Evolutionary conservation across 441 rosid species (phyloP), one percentile per base, ranked within the genome.

Genomic region (Mallotus repandus): DNA sequence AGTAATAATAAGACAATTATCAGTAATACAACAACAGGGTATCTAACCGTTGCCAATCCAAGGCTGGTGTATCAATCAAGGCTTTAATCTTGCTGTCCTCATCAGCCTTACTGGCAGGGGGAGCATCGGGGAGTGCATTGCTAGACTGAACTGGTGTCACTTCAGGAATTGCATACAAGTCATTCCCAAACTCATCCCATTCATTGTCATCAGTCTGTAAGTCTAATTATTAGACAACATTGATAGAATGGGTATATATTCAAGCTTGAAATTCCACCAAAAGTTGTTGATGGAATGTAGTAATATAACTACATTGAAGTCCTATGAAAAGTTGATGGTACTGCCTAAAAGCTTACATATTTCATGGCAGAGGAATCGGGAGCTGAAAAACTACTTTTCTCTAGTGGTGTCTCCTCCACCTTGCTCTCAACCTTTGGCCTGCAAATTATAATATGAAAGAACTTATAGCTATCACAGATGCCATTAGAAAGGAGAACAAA

Each of bases 101-200:
- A 11, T 96, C 99, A 79, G 89, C 97, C 81, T 84, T 89, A 72
- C 74, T 90, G 57, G 91, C 75, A 68, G 98, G 90, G 55, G 84
- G 82, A 73, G 79, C 83, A 77, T 90, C 94, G 48, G 81, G 82
- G 77, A 75, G 22, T 48, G 86, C 82, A 80, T 75, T 89, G 74
- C 73, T 86, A 63, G 85, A 81, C 71, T 87, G 91, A 72, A 87
- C 79, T 5, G 86, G 83, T 38, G 81, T 79, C 56, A 74, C 88
- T 74, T 91, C 97, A 60, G 98, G 97, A 76, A 96, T 89, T 21
- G 98, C 88, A 78, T 96, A 96, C 49, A 96, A 85, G 80, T 96
- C 99, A 83, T 82, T 90, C 74, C 99, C 99, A 78, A 96, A 96
- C 79, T 96, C 99, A 86, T 96, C 99, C 89, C 89, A 92, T 71